Evolutionary conservation across 2,329 filamentous ascomycete genomes (phyloP).

Genomic region (Acephala macrosclerotiorum): DNA sequence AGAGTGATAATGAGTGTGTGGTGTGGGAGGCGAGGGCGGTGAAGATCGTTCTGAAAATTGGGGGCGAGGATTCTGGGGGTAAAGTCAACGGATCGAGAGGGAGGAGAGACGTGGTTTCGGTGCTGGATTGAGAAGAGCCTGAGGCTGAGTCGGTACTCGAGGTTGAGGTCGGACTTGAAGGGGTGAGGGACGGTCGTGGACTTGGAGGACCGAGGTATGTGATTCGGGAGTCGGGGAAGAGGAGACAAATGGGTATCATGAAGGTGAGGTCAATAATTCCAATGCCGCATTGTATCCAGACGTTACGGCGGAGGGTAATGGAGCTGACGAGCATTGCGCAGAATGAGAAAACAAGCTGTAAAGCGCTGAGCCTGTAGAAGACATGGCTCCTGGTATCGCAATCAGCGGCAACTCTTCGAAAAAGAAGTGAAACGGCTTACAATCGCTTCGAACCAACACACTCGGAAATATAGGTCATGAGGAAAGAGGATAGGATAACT

Average conservation of each 20-base stretch:
- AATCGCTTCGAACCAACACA: slow-evolving; percentile 21
- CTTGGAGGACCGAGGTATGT: neutral
- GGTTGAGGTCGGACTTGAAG: neutral
- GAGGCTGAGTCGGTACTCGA: neutral
- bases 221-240: slow-evolving; percentile 15
- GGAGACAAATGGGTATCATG: slow-evolving; percentile 24
- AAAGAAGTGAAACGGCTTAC: slow-evolving; percentile 10
- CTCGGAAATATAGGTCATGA: slow-evolving; percentile 27
- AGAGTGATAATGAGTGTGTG: slow-evolving; percentile 17
- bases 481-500: slow-evolving; percentile 24
- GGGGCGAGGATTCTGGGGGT: neutral
- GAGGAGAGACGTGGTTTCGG: slow-evolving; percentile 21
- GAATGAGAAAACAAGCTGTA: slow-evolving; percentile 22
- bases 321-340: slow-evolving; percentile 25
- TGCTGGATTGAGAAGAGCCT: slow-evolving; percentile 7
- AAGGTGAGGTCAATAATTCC: slow-evolving; percentile 16
- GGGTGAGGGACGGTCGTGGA: neutral
- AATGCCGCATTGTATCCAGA: slow-evolving; percentile 27
- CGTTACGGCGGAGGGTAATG: slow-evolving; percentile 27
- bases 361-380: slow-evolving; percentile 26
- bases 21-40: slow-evolving; percentile 15
- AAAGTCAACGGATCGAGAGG: slow-evolving; percentile 1
- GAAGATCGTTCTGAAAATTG: slow-evolving; percentile 19
- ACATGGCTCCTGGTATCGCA: slow-evolving; percentile 22
- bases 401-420: neutral